Evolutionary conservation across 495 filamentous ascomycete species (phyloP), one percentile per base, ranked within the genome.

Genomic region (Entonaema liquescens): DNA sequence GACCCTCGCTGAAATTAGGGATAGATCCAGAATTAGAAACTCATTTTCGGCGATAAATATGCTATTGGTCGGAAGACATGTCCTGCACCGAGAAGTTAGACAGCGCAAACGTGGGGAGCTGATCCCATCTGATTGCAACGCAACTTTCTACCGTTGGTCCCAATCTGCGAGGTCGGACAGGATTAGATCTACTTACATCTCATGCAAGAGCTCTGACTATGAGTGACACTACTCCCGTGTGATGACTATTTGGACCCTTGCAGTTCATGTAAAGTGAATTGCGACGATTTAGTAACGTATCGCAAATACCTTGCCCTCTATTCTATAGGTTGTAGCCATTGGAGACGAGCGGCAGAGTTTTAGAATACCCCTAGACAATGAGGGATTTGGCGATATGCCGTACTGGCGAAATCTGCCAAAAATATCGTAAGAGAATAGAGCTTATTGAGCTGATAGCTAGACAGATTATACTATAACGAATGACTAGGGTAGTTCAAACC

Each of bases 101-200:
- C 59, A 68, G 56, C 36, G 57, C 25, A 53, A 53, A 35, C 47
- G 59, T 59, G 69, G 64, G 60, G 60, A 66, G 60, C 29, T 55
- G 64, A 67, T 61, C 55, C 68, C 59, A 52, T 72, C 52, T 60
- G 53, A 25, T 35, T 72, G 59, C 31, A 64, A 67, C 68, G 47
- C 53, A 71, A 62, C 58, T 59, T 42, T 49, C 56, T 40, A 62
- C 58, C 59, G 21, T 60, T 23, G 59, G 17, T 59, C 21, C 42
- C 19, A 44, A 59, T 47, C 40, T 71, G 68, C 62, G 62, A 71
- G 36, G 50, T 67, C 62, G 62, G 68, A 67, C 35, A 11, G 42
- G 3, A 53, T 54, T 62, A 65, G 50, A 57, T 53, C 23, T 53
- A 26, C 12, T 11, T 33, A 5, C 55, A 62, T 49, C 42, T 47